These are phyloP conservation scores for Eleusine indica DNA, from an alignment of 176 grass and related monocot species.

Conservation along the genomic window DNA sequence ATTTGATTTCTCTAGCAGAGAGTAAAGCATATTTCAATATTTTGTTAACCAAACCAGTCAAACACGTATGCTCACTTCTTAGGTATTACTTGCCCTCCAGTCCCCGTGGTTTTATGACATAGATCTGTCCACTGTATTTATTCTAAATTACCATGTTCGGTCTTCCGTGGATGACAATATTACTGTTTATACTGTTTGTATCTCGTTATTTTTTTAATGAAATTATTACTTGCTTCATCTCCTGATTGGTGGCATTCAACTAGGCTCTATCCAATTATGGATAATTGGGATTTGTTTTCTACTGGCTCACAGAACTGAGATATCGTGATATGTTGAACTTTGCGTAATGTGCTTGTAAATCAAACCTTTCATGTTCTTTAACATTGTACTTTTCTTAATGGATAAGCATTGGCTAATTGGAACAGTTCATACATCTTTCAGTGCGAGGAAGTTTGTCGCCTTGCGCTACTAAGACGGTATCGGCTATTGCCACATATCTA, in stretches of 20 bases:
- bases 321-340: slow-evolving; percentile 6
- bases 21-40: background rate
- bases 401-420: slow-evolving; percentile 12
- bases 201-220: background rate
- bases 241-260: too few relatives aligned
- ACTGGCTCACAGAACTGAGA: background rate
- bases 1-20: background rate
- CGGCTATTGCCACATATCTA: slow-evolving; percentile 85
- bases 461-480: slow-evolving; percentile 88
- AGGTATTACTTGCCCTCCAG: background rate
- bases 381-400: background rate
- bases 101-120: background rate
- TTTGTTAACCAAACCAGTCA: slow-evolving; percentile 3
- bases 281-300: too few relatives aligned
- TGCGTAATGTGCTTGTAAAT: slow-evolving; percentile 1
- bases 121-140: background rate
- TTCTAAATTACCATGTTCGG: background rate
- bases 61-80: background rate
- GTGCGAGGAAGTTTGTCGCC: slow-evolving; percentile 94
- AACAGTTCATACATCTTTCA: slow-evolving; percentile 46
- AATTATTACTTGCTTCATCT: background rate
- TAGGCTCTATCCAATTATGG: too few relatives aligned
- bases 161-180: background rate
- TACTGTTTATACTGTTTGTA: background rate
- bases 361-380: slow-evolving; percentile 9